Conservation (phyloP, 495 filamentous ascomycete species). For the Penicillium malachiteum region DNA sequence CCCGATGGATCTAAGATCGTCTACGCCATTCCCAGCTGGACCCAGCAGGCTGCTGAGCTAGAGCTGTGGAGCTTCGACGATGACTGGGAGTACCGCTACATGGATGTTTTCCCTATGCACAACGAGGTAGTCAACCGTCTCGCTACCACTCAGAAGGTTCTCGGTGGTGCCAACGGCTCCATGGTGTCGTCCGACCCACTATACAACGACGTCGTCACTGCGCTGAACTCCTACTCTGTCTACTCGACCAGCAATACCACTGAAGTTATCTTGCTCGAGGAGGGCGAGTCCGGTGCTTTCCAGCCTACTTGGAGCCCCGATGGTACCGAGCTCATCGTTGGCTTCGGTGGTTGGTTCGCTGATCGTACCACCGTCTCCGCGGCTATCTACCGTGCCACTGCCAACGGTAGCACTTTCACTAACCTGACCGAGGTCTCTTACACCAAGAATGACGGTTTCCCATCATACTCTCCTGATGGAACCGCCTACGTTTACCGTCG, state of each 20-base stretch:
- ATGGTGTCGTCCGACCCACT: neutral
- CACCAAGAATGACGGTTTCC: constrained; percentile 7
- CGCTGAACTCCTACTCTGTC: neutral
- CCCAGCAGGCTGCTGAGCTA: constrained; percentile 1
- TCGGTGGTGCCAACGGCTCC: constrained; percentile 2
- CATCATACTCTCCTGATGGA: constrained; percentile 13
- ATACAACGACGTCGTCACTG: neutral
- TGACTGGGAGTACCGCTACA: constrained; percentile 17
- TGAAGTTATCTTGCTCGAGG: neutral
- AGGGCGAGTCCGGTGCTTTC: constrained; percentile 9
- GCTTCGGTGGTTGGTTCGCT: constrained; percentile 14
- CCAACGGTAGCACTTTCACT: constrained; percentile 8
- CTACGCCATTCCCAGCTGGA: constrained; percentile 1
- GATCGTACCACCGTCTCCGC: constrained; percentile 2
- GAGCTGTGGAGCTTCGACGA: constrained; percentile 12
- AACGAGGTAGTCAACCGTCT: neutral
- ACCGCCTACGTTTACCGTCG: constrained; percentile 10
- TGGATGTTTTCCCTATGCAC: constrained; percentile 12
- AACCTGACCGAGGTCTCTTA: constrained; percentile 1
- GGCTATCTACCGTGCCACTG: constrained; percentile 6
- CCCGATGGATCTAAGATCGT: constrained; percentile 14
- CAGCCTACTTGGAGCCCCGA: constrained; percentile 16
- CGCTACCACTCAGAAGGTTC: constrained; percentile 2
- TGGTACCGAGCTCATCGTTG: constrained; percentile 8
- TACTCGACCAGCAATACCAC: neutral